Conservation (phyloP, 805 yeast species). For the Sporopachydermia lactativora region DNA sequence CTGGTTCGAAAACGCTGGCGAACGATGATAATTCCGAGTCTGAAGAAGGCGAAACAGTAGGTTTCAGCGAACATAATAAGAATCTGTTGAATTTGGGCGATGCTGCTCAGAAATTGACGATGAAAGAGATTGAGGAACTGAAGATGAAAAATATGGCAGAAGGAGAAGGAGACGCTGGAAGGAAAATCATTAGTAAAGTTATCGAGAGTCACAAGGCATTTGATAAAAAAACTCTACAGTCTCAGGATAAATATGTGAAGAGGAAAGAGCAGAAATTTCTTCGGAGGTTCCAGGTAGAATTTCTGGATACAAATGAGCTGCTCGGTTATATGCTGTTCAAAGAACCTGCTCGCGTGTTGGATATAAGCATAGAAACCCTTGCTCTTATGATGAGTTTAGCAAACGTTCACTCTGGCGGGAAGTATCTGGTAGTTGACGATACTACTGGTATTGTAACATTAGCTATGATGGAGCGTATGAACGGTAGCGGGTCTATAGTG, state of each 20-base stretch:
- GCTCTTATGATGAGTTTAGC: slow-evolving; percentile 68
- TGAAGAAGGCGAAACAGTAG: slow-evolving; percentile 7
- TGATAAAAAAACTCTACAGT: slow-evolving; percentile 74
- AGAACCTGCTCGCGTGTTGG: slow-evolving; percentile 58
- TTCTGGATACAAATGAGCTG: slow-evolving; percentile 55
- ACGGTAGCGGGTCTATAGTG: slow-evolving; percentile 52
- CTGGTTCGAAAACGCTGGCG: slow-evolving; percentile 9
- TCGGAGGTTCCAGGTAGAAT: slow-evolving; percentile 71
- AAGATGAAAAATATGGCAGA: slow-evolving; percentile 30
- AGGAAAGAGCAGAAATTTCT: slow-evolving; percentile 88
- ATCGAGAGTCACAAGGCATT: slow-evolving; percentile 77
- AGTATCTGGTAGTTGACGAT: slow-evolving; percentile 79
- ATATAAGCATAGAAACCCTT: slow-evolving; percentile 72
- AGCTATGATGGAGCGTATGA: slow-evolving; percentile 84
- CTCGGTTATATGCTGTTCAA: slow-evolving; percentile 65
- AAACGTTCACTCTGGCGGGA: slow-evolving; percentile 81
- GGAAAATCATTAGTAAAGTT: slow-evolving; percentile 67
- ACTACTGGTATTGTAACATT: slow-evolving; percentile 86
- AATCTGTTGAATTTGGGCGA: slow-evolving; percentile 54
- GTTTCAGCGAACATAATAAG: slow-evolving; percentile 27
- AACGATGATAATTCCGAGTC: slow-evolving; percentile 6
- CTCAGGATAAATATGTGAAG: slow-evolving; percentile 84
- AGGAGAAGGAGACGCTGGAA: slow-evolving; percentile 45
- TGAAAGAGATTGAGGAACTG: slow-evolving; percentile 73
- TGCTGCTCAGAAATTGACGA: slow-evolving; percentile 58